Evolutionary conservation across 345 rosid genomes (phyloP).

Genomic region (Eucalyptus cladocalyx): DNA sequence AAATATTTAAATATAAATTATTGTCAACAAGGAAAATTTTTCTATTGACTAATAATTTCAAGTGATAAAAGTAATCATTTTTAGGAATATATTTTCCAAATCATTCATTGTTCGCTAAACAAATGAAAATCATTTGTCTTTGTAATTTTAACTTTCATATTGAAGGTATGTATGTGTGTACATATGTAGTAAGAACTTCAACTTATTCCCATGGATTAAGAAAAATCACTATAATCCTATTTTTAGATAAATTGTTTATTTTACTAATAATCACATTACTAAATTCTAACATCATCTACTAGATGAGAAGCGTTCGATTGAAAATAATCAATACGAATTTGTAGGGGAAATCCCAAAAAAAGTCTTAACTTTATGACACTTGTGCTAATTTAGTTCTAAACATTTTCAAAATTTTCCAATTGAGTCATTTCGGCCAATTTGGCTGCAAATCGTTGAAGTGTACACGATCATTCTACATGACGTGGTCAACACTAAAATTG

Average conservation of each 20-base stretch:
- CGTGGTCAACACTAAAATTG: too few relatives aligned
- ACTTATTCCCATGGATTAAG: background rate
- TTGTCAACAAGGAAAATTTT: background rate
- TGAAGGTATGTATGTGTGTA: background rate
- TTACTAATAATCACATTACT: background rate
- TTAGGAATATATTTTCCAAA: background rate
- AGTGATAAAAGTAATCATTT: background rate
- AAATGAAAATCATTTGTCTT: background rate
- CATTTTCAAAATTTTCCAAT: too few relatives aligned
- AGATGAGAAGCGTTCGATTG: background rate
- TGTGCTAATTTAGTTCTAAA: too few relatives aligned
- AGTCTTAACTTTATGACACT: background rate
- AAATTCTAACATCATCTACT: background rate
- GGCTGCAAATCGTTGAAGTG: fast-evolving
- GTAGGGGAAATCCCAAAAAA: background rate
- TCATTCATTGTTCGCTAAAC: background rate
- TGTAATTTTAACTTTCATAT: background rate
- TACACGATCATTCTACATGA: too few relatives aligned
- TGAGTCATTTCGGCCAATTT: too few relatives aligned
- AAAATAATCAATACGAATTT: too few relatives aligned
- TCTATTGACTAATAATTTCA: background rate
- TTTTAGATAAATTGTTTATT: background rate
- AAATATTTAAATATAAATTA: background rate
- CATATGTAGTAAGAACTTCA: background rate
- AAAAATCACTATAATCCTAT: background rate